These are phyloP conservation scores for Fibroporia radiculosa DNA, from an alignment of 768 basidiomycete genomes.

Conservation along the genomic window DNA sequence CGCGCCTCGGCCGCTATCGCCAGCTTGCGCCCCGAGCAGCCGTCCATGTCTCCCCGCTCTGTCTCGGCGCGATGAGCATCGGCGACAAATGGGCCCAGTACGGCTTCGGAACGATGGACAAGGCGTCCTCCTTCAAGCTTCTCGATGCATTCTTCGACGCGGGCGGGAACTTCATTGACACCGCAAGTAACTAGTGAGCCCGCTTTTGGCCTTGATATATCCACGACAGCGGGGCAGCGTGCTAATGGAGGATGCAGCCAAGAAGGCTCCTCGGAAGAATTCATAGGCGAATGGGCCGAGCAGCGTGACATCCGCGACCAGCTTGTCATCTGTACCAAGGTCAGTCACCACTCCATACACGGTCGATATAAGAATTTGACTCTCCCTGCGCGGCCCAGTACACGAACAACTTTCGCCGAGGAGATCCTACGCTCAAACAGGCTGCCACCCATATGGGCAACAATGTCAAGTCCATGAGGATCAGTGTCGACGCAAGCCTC, in stretches of 20 bases:
- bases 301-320: conserved; percentile 28
- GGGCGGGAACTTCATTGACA: conserved; percentile 29
- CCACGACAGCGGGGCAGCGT: too few species aligned
- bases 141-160: conserved; percentile 21
- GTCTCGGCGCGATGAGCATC: conserved; percentile 32
- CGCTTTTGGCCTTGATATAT: too few species aligned
- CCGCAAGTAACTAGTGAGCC: conserved; percentile 29
- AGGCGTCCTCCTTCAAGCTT: conserved; percentile 27
- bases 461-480: conserved; percentile 25
- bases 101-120: conserved; percentile 27
- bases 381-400: conserved; percentile 17
- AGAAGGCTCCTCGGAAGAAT: conserved; percentile 28
- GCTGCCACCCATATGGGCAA: conserved; percentile 33
- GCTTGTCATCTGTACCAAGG: conserved; percentile 26
- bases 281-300: conserved; percentile 37
- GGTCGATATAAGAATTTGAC: neutral
- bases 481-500: conserved; percentile 23
- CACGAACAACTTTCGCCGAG: conserved; percentile 18
- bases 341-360: conserved; percentile 2
- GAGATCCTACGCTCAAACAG: conserved; percentile 15
- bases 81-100: conserved; percentile 28
- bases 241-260: too few species aligned
- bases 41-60: conserved; percentile 30
- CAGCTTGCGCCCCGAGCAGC: conserved; percentile 28
- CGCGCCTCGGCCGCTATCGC: conserved; percentile 25